Evolutionary conservation across 2,329 filamentous ascomycete species (phyloP).

Genomic region (Fusarium sp.): DNA sequence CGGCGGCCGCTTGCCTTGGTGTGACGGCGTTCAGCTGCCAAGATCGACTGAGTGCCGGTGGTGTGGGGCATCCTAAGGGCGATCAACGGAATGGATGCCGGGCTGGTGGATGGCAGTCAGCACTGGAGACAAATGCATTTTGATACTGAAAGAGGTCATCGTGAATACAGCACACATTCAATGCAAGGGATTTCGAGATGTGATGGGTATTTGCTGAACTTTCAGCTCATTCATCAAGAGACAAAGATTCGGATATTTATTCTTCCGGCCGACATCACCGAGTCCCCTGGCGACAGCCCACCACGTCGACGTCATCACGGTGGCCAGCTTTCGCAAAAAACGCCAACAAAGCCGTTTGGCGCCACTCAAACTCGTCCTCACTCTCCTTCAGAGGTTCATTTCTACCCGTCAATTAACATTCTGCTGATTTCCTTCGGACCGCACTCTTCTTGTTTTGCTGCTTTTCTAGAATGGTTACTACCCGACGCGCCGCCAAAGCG

Average conservation of each 20-base stretch:
- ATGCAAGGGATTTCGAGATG: neutral
- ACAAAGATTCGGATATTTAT: slow-evolving; percentile 25
- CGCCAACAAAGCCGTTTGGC: slow-evolving; percentile 18
- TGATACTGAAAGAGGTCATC: neutral
- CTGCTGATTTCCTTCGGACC: too few relatives aligned
- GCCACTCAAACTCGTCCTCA: slow-evolving; percentile 7
- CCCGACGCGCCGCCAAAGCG: slow-evolving; percentile 43
- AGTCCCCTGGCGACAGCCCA: slow-evolving; percentile 22
- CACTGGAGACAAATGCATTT: neutral
- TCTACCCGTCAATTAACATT: neutral
- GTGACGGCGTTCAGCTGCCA: neutral
- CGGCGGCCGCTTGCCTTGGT: neutral
- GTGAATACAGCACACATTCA: neutral
- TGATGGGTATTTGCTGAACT: neutral
- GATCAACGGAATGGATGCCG: neutral
- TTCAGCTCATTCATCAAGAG: neutral
- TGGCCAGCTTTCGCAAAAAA: slow-evolving; percentile 12
- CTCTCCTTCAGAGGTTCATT: neutral
- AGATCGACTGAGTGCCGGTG: neutral
- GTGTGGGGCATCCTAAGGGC: neutral
- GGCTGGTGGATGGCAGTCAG: neutral
- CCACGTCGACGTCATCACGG: slow-evolving; percentile 45
- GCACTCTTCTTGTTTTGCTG: neutral
- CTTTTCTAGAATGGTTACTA: slow-evolving; percentile 42
- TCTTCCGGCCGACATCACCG: slow-evolving; percentile 23